Evolutionary conservation across 202 grass and related monocot species (phyloP), one percentile per base, ranked within the genome.

Genomic region (Schoenoplectus triqueter): DNA sequence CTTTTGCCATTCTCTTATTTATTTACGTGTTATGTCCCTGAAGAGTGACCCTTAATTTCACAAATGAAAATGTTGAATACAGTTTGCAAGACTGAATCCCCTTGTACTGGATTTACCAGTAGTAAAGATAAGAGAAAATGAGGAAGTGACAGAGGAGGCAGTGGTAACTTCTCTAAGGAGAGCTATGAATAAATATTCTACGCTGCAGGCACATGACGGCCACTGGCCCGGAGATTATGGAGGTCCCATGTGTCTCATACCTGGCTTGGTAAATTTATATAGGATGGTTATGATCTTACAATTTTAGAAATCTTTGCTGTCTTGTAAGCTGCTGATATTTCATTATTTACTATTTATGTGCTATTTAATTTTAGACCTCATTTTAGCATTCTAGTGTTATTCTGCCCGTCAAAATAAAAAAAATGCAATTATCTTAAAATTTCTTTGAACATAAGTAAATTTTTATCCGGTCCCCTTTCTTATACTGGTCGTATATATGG

Each of bases 161-260:
- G 86, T 98, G 22, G 47, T 13, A 1, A 84, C 71, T 73, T 85
- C 95, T n/a, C 86, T 98, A 81, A 93, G 78, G 88, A 93, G 86
- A 67, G 91, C 88, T 21, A 87, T 95, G 22, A 87, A 80, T 46
- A 70, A 77, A 13, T 84, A 73, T 69, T 95, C 92, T 85, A 93
- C 91, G 46, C 82, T 93, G 20, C 95, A 98, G 85, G 88, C 95
- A 73, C 89, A 95, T 62, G 92, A 98, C 89, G 95, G 95, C n/a
- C 91, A 98, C 86, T 98, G 95, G 95, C 83, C 92, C 80, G 95
- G 95, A 66, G 95, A 95, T 84, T 93, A 87, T 84, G 95, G 89
- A 3, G 95, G 95, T 2, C 95, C 95, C 59, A 90, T 98, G 95
- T 95, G 94, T 82, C 85, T 95, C 72, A 84, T 98, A 91, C 95